These are phyloP conservation scores for Cenchrus purpureus DNA, from an alignment of 176 grass and related monocot genomes.

Conservation along the genomic window DNA sequence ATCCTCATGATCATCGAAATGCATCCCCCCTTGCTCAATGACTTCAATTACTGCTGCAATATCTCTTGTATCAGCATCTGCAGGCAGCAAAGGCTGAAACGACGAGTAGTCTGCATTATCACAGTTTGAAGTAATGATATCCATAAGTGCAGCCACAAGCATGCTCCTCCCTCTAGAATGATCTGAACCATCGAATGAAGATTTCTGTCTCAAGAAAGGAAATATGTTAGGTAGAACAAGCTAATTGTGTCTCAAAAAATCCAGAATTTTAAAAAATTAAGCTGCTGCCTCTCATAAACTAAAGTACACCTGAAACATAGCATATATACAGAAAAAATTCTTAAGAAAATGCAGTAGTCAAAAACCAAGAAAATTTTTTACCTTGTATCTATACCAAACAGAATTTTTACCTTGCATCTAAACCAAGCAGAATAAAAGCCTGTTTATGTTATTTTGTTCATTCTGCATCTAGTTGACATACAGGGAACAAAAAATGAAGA, in stretches of 20 bases:
- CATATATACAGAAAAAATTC: not conserved
- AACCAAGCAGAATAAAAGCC: not conserved
- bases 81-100: constrained; percentile 77
- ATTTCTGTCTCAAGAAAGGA: constrained; percentile 57
- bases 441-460: not conserved
- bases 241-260: constrained; percentile 7
- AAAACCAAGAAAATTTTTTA: not conserved
- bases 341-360: constrained; percentile 19
- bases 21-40: constrained; percentile 89
- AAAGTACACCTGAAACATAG: constrained; percentile 5
- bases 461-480: not conserved
- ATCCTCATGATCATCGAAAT: constrained; percentile 71
- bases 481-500: not conserved
- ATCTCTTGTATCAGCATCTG: constrained; percentile 77
- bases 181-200: constrained; percentile 70
- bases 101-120: constrained; percentile 66
- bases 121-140: constrained; percentile 91
- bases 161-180: constrained; percentile 91
- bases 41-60: constrained; percentile 89
- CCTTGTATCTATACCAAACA: not conserved
- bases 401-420: not conserved
- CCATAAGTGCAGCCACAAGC: constrained; percentile 98
- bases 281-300: constrained; percentile 4
- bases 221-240: constrained; percentile 32
- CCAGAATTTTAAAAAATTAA: not conserved